Evolutionary conservation across 257 asterid genomes (phyloP), one percentile per base, ranked within the genome.

Genomic region (Gynochthodes officinalis): DNA sequence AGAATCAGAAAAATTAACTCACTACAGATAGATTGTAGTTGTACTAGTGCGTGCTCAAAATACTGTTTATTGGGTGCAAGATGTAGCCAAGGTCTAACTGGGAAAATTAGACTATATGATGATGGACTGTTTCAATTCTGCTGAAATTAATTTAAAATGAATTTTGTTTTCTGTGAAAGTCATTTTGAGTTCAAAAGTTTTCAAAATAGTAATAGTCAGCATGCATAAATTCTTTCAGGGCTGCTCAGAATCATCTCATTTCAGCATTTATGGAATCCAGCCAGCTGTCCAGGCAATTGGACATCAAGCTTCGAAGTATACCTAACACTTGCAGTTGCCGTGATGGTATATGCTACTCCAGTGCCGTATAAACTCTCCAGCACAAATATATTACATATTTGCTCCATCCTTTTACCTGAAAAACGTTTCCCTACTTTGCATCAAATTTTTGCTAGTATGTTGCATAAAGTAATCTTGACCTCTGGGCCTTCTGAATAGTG

Each of bases 301-400:
- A 48, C 1, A 7, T 48, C 21, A 60, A 14, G 25, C 23, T 50
- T 50, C 2, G 4, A 48, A 2, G 27, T 15, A 14, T 57, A 75
- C 78, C 74, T 67, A 18, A 75, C 61, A 75, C 78, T 75, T 30
- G 58, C 57, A 58, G 69, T 52, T 14, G 72, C 74, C 32, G 88
- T 74, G 53, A 84, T 84, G 50, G 88, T 79, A 49, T 84, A 84
- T 8, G 84, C 88, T 16, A 84, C 66, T 0, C 83, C 84, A 25
- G 77, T 32, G 73, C 84, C 84, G 67, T 76, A 64, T 72, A 84
- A 77, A 53, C 76, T 72, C 70, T 81, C 73, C 35, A 75, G 68
- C 53, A 79, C 74, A 44, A 84, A 59, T 44, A 84, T 39, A 35
- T 78, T 83, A 69, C 86, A 81, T 12, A 79, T 48, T 64, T 71